phyloP scores from a whole-genome alignment of 768 basidiomycete species.

The Solioccasus polychromus region DNA sequence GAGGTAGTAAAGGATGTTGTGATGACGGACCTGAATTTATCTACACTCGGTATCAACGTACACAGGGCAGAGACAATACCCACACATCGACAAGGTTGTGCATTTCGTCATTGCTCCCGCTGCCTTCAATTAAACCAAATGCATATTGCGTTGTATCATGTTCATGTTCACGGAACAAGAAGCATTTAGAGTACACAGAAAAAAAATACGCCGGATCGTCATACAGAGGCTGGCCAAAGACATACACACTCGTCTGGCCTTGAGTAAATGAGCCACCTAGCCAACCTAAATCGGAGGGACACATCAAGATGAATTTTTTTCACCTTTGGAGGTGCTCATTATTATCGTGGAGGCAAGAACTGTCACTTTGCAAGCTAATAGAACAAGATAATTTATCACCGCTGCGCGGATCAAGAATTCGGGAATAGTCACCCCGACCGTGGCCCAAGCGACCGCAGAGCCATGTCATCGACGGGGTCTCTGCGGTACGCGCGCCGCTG shows the following conservation, averaged over 20 bases:
- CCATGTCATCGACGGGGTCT: conserved; percentile 60
- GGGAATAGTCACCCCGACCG: conserved; percentile 36
- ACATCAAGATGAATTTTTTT: conserved; percentile 7
- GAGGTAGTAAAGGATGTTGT: conserved; percentile 4
- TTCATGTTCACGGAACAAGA: conserved; percentile 11
- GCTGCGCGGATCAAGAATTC: conserved; percentile 11
- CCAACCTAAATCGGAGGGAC: not conserved
- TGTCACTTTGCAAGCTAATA: conserved; percentile 14
- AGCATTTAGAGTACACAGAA: conserved; percentile 15
- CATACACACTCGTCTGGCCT: not conserved
- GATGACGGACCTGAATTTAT: conserved; percentile 26
- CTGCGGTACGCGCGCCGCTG: conserved; percentile 58
- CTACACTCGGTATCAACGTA: conserved; percentile 19
- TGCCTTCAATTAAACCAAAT: conserved; percentile 26
- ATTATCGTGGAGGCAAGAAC: conserved; percentile 7
- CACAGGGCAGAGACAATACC: conserved; percentile 6
- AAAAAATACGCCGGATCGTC: not conserved
- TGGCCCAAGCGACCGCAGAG: conserved; percentile 47
- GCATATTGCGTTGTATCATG: too few species aligned
- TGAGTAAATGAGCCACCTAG: not conserved
- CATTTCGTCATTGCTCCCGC: conserved; percentile 16
- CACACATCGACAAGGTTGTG: conserved; percentile 2
- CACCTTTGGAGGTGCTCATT: conserved; percentile 2
- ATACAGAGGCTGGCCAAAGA: not conserved
- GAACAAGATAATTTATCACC: conserved; percentile 21